Percentiles rank a stretch among this genome's conserved stretches.
phyloP scores from a whole-genome alignment of 768 basidiomycete species.

The Mrakia frigida region DNA sequence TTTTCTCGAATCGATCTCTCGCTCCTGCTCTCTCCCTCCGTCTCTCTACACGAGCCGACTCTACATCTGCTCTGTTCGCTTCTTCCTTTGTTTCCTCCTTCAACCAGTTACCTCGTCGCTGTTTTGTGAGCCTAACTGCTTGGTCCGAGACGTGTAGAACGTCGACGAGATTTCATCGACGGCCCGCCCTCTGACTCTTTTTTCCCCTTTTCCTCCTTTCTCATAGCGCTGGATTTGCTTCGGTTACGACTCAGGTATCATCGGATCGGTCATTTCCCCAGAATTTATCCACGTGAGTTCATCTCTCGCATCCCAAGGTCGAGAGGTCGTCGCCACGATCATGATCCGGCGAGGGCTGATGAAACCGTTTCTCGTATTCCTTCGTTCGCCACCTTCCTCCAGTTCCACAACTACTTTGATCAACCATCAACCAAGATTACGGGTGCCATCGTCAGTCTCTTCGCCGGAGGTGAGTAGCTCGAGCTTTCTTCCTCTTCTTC shows the following conservation, averaged over 20 bases:
- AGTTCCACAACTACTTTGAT: conserved; percentile 1
- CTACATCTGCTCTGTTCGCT: no score
- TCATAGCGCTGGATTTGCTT: no score
- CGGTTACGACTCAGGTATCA: conserved; percentile 14
- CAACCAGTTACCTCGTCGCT: conserved; percentile 1
- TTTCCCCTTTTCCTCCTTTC: neutral
- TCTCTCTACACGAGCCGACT: no score
- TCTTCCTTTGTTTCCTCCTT: no score
- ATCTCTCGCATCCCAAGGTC: neutral
- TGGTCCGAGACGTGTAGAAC: no score
- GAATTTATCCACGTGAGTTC: neutral
- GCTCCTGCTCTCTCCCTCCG: no score
- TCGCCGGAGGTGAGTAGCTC: conserved; percentile 11
- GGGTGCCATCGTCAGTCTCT: conserved; percentile 8
- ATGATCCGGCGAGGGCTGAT: no score
- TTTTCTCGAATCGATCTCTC: no score
- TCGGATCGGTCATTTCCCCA: conserved; percentile 3
- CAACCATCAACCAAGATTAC: neutral
- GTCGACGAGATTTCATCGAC: no score
- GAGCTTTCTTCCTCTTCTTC: neutral
- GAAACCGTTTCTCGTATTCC: neutral
- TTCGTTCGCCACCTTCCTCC: neutral
- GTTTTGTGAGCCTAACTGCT: conserved; percentile 8
- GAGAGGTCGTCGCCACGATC: no score
- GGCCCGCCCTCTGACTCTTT: neutral